phyloP scores from a whole-genome alignment of 768 basidiomycete genomes.

The Serendipita indica region DNA sequence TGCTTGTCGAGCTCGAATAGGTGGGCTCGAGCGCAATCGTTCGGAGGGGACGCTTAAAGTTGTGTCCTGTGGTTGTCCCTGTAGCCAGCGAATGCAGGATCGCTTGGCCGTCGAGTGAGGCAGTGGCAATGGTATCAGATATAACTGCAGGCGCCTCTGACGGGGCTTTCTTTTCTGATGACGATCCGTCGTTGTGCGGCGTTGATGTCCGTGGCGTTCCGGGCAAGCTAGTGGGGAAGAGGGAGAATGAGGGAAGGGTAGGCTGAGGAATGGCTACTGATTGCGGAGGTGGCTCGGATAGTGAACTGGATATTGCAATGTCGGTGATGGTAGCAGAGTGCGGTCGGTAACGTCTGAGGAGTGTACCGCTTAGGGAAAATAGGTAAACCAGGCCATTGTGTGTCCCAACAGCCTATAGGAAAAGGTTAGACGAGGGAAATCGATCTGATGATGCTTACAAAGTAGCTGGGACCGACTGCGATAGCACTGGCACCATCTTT shows the following conservation, averaged over 20 bases:
- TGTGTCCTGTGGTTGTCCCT: conserved; percentile 68
- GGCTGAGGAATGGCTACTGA: not conserved
- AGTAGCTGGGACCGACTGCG: conserved; percentile 50
- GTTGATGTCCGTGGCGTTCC: not conserved
- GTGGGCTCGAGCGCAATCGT: conserved; percentile 81
- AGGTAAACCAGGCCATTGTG: conserved; percentile 88
- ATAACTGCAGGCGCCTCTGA: conserved; percentile 14
- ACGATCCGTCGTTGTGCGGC: not conserved
- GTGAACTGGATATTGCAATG: conserved; percentile 53
- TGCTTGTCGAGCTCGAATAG: conserved; percentile 62
- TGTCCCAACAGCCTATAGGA: conserved; percentile 70
- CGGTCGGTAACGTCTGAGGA: conserved; percentile 79
- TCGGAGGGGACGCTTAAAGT: conserved; percentile 85
- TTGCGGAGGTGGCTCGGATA: not conserved
- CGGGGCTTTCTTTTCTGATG: not conserved
- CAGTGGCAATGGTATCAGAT: not conserved
- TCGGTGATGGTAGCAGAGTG: conserved; percentile 80
- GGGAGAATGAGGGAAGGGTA: not conserved
- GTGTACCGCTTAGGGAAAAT: conserved; percentile 59
- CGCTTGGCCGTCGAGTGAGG: conserved; percentile 48
- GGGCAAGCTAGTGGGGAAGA: not conserved
- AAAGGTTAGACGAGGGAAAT: not conserved
- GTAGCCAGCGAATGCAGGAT: conserved; percentile 70
- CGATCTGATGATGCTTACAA: conserved; percentile 35
- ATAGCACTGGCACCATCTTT: conserved; percentile 84